These are phyloP conservation scores for Talaromyces sp. DNA, from an alignment of 2,329 filamentous ascomycete genomes.

Conservation along the genomic window DNA sequence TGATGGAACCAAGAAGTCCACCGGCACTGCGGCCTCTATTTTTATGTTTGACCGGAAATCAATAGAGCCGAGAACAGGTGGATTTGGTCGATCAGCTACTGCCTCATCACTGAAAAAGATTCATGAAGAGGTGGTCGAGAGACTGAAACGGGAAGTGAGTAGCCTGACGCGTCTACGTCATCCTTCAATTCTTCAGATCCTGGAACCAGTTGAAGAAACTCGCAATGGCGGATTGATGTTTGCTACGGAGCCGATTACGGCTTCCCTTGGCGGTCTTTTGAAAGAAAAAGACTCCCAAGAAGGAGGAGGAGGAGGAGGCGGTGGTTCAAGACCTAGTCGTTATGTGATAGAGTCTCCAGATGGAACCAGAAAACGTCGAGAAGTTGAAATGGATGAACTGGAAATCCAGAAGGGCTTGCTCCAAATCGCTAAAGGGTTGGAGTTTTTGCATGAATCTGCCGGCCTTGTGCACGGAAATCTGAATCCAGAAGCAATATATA, in stretches of 20 bases:
- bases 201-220: slow-evolving; percentile 93
- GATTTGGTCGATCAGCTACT: slow-evolving; percentile 56
- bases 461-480: slow-evolving; percentile 90
- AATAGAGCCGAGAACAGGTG: slow-evolving; percentile 63
- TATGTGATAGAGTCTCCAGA: slow-evolving; percentile 77
- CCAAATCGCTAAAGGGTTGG: slow-evolving; percentile 87
- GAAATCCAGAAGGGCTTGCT: slow-evolving; percentile 95
- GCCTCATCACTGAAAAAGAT: slow-evolving; percentile 69
- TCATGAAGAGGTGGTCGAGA: slow-evolving; percentile 84
- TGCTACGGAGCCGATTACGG: slow-evolving; percentile 84
- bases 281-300: slow-evolving; percentile 89
- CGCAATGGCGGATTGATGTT: slow-evolving; percentile 89
- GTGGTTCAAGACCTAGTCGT: slow-evolving; percentile 65
- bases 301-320: slow-evolving; percentile 36
- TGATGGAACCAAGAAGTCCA: slow-evolving; percentile 95
- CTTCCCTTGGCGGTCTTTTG: slow-evolving; percentile 75
- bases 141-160: slow-evolving; percentile 85
- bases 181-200: slow-evolving; percentile 84
- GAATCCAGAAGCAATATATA: slow-evolving; percentile 85
- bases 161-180: slow-evolving; percentile 83
- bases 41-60: slow-evolving; percentile 92
- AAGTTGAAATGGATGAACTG: slow-evolving; percentile 90
- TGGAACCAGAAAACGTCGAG: slow-evolving; percentile 65
- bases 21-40: slow-evolving; percentile 79
- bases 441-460: slow-evolving; percentile 93